These are phyloP conservation scores for Penicillium manginii DNA, from an alignment of 495 filamentous ascomycete genomes.

Conservation along the genomic window DNA sequence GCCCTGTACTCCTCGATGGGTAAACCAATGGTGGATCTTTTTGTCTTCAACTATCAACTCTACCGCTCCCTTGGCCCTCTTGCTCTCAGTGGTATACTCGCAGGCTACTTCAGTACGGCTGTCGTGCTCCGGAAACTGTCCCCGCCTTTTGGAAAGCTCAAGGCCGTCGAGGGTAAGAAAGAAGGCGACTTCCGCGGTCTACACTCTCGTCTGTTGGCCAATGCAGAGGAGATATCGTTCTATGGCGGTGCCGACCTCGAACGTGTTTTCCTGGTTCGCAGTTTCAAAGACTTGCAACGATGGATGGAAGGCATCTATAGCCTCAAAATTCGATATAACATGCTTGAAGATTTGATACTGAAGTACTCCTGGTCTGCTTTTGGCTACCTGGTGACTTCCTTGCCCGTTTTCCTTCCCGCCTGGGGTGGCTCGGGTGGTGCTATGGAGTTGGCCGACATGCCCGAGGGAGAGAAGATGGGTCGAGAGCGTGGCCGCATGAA, in stretches of 20 bases:
- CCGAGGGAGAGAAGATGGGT: constrained; percentile 41
- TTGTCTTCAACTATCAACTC: constrained; percentile 96
- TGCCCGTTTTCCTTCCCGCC: constrained; percentile 92
- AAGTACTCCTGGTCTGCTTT: constrained; percentile 99
- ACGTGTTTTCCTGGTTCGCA: constrained; percentile 81
- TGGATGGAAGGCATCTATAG: constrained; percentile 98
- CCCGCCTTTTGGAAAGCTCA: constrained; percentile 94
- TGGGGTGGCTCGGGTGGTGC: constrained; percentile 84
- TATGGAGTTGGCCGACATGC: constrained; percentile 59
- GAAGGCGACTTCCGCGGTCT: constrained; percentile 93
- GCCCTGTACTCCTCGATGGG: constrained; percentile 93
- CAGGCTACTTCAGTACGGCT: constrained; percentile 91
- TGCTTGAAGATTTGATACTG: constrained; percentile 96
- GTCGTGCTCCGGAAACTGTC: constrained; percentile 84
- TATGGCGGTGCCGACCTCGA: constrained; percentile 96
- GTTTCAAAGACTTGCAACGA: constrained; percentile 85
- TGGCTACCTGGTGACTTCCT: constrained; percentile 88
- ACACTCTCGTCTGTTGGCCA: constrained; percentile 90
- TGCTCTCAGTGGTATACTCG: constrained; percentile 80
- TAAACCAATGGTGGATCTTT: constrained; percentile 93
- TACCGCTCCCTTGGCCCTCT: constrained; percentile 90
- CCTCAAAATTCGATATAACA: constrained; percentile 96
- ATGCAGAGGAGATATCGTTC: constrained; percentile 98
- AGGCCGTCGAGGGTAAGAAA: constrained; percentile 88
- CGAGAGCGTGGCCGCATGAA: constrained; percentile 89